These are phyloP conservation scores for Passalora sequoiae DNA, from an alignment of 2,329 filamentous ascomycete species.

Conservation along the genomic window DNA sequence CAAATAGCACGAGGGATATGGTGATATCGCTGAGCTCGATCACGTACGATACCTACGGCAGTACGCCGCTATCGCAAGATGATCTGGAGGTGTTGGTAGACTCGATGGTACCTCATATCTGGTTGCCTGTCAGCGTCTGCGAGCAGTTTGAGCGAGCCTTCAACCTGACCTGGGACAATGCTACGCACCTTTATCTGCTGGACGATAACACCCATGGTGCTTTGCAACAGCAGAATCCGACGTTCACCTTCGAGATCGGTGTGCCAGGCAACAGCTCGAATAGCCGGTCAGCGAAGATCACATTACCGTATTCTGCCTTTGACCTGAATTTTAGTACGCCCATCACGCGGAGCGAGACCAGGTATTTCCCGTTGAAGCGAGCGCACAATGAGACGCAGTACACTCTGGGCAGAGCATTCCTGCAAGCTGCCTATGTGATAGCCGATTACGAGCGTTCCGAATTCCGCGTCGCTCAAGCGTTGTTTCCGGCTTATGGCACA, in stretches of 20 bases:
- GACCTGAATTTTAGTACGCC: conserved; percentile 23
- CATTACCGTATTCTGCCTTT: conserved; percentile 28
- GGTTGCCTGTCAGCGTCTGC: conserved; percentile 38
- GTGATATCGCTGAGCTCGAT: conserved; percentile 23
- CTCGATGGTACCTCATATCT: conserved; percentile 39
- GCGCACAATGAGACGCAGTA: conserved; percentile 23
- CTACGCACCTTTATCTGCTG: conserved; percentile 37
- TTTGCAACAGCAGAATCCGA: conserved; percentile 33
- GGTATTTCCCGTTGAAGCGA: conserved; percentile 24
- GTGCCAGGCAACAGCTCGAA: background rate
- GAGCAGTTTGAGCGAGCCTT: conserved; percentile 38
- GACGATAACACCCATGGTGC: conserved; percentile 36
- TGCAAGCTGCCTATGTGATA: conserved; percentile 26
- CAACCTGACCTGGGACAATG: conserved; percentile 36
- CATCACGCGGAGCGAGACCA: conserved; percentile 6
- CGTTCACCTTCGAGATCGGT: conserved; percentile 34
- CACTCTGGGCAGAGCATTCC: conserved; percentile 26
- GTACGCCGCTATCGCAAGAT: conserved; percentile 19
- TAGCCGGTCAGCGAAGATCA: conserved; percentile 19
- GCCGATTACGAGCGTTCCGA: conserved; percentile 7
- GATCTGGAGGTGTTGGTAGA: conserved; percentile 33
- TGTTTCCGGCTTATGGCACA: too few relatives aligned
- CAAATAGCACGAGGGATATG: too few relatives aligned
- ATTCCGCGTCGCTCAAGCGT: conserved; percentile 9
- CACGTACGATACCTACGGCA: conserved; percentile 22